Conservation (phyloP, 768 basidiomycete genomes). For the Daedaleopsis sinensis region DNA sequence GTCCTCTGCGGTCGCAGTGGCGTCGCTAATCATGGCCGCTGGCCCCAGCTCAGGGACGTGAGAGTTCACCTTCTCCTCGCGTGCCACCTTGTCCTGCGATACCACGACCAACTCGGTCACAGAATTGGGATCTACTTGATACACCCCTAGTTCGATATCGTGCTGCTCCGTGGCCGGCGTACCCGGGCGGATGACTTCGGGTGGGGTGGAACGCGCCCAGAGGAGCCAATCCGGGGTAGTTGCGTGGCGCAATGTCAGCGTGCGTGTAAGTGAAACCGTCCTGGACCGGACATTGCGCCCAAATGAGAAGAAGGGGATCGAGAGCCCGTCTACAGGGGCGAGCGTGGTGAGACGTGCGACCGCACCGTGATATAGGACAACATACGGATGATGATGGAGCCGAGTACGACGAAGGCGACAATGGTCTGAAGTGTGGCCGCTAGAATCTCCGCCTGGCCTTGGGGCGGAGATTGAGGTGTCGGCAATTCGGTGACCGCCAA, state of each 20-base stretch:
- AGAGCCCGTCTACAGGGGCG: constrained; percentile 59
- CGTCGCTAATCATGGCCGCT: constrained; percentile 16
- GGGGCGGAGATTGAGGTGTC: constrained; percentile 57
- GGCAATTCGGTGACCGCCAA: constrained; percentile 69
- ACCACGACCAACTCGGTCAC: neutral
- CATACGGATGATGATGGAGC: constrained; percentile 84
- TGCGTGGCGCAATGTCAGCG: constrained; percentile 39
- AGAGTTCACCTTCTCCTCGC: neutral
- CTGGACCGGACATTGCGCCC: constrained; percentile 50
- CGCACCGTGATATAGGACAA: neutral
- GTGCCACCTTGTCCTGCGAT: neutral
- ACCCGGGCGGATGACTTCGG: constrained; percentile 8
- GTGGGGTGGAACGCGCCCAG: constrained; percentile 33
- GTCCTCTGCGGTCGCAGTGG: constrained; percentile 2
- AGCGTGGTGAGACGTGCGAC: neutral
- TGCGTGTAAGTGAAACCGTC: constrained; percentile 48
- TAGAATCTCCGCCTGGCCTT: constrained; percentile 72
- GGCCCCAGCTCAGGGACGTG: constrained; percentile 15
- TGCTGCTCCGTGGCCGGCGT: neutral
- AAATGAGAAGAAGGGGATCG: constrained; percentile 67
- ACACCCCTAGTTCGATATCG: constrained; percentile 17
- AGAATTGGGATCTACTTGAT: constrained; percentile 2
- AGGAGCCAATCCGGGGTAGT: constrained; percentile 50
- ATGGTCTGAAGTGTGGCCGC: constrained; percentile 77
- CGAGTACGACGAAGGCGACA: constrained; percentile 84